Conservation (phyloP, 805 yeast species). For the Ogataea saltuana region DNA sequence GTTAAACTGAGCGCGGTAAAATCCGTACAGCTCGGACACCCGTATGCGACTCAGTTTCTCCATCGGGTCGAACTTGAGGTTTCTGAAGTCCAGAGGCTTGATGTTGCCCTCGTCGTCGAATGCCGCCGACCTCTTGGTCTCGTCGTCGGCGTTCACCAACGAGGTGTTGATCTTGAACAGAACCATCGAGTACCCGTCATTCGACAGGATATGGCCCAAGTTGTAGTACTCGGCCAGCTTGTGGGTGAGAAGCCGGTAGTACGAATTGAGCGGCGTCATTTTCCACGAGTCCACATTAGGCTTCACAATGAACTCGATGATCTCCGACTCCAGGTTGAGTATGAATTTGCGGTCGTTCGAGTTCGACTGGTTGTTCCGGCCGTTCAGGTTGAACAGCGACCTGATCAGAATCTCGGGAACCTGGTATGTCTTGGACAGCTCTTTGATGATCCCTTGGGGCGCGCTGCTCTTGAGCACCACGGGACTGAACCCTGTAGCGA, state of each 20-base stretch:
- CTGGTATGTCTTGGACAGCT: conserved; percentile 25
- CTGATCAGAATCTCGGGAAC: conserved; percentile 34
- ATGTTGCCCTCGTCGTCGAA: conserved; percentile 36
- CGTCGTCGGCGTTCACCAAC: conserved; percentile 38
- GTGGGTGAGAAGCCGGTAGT: conserved; percentile 65
- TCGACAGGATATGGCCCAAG: conserved; percentile 55
- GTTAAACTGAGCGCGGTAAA: conserved; percentile 19
- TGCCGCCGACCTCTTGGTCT: conserved; percentile 32
- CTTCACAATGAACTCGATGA: conserved; percentile 45
- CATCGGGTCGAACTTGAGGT: conserved; percentile 32
- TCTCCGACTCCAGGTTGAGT: conserved; percentile 47
- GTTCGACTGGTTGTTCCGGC: conserved; percentile 21
- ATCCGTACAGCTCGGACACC: conserved; percentile 29
- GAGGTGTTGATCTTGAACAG: conserved; percentile 40
- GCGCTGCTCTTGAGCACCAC: conserved; percentile 17
- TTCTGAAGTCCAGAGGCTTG: conserved; percentile 34
- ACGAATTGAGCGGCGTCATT: conserved; percentile 63
- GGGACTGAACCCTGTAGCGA: conserved; percentile 14
- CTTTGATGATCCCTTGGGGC: conserved; percentile 21
- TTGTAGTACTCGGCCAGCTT: conserved; percentile 68
- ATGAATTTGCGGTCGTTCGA: conserved; percentile 49
- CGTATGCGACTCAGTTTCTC: conserved; percentile 36
- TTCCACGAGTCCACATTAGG: conserved; percentile 43
- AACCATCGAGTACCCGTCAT: conserved; percentile 51
- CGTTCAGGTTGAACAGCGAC: conserved; percentile 33